Conservation (phyloP, 1,284 basidiomycete species). For the Rhodotorula mucilaginosa region DNA sequence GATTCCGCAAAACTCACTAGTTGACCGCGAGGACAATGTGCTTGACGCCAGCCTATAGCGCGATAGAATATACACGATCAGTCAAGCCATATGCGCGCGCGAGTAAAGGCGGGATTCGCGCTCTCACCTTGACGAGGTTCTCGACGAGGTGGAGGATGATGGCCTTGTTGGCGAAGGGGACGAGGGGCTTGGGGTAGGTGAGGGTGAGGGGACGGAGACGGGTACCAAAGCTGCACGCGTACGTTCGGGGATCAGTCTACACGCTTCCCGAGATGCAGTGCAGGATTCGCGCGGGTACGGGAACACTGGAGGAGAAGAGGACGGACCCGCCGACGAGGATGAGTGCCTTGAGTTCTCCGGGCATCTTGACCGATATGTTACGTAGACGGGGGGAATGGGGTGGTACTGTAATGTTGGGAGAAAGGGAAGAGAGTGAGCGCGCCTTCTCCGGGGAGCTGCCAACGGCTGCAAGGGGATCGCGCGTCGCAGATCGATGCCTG, state of each 20-base stretch:
- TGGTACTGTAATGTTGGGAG: not conserved
- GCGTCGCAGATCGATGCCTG: not conserved
- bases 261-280: not conserved
- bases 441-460: not conserved
- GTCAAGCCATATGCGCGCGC: not conserved
- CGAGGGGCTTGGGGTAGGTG: constrained; percentile 56
- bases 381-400: not conserved
- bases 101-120: not conserved
- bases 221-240: constrained; percentile 52
- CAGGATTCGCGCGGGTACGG: not conserved
- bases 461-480: not conserved
- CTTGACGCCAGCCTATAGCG: constrained; percentile 54
- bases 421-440: not conserved
- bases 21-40: constrained; percentile 57
- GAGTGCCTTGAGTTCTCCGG: constrained; percentile 39
- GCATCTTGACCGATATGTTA: constrained; percentile 13
- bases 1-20: constrained; percentile 27
- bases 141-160: constrained; percentile 56
- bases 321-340: constrained; percentile 42
- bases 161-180: constrained; percentile 44
- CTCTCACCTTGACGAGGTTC: constrained; percentile 54
- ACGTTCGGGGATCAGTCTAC: not conserved
- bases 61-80: not conserved
- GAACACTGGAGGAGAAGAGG: not conserved
- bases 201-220: constrained; percentile 56